Conservation (phyloP, 768 basidiomycete genomes). For the Tylopilus rubrobrunneus region DNA sequence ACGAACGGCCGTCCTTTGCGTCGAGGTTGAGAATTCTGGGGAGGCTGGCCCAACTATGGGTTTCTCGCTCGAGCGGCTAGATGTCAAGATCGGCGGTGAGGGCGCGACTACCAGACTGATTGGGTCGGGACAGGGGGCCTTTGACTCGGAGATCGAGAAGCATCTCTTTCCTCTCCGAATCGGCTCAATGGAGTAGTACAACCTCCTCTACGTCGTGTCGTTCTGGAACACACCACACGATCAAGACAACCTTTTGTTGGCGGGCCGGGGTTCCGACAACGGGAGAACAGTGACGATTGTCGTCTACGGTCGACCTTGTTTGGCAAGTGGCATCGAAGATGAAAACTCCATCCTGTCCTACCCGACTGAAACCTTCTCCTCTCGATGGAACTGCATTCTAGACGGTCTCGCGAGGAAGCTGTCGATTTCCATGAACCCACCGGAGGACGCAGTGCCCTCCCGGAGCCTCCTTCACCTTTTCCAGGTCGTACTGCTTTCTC, state of each 20-base stretch:
- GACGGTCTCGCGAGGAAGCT: slow-evolving; percentile 39
- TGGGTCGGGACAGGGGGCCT: slow-evolving; percentile 43
- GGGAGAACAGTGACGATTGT: slow-evolving; percentile 72
- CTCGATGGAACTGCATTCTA: slow-evolving; percentile 87
- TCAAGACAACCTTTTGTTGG: slow-evolving; percentile 35
- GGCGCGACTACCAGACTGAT: slow-evolving; percentile 48
- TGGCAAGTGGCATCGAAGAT: slow-evolving; percentile 22
- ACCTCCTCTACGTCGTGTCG: slow-evolving; percentile 83
- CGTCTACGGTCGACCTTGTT: slow-evolving; percentile 70
- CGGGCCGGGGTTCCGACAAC: slow-evolving; percentile 30
- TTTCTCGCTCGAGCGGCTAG: slow-evolving; percentile 39
- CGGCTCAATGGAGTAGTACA: slow-evolving; percentile 76
- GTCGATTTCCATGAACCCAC: slow-evolving; percentile 9
- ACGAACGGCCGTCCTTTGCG: slow-evolving; percentile 82
- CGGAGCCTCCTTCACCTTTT: slow-evolving; percentile 80
- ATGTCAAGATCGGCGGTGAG: slow-evolving; percentile 9
- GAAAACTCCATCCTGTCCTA: slow-evolving; percentile 33
- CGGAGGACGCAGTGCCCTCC: slow-evolving; percentile 41
- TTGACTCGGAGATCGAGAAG: slow-evolving; percentile 33
- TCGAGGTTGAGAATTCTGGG: slow-evolving; percentile 84
- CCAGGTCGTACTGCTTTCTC: slow-evolving; percentile 38
- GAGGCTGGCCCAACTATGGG: slow-evolving; percentile 58
- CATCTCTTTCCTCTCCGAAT: slow-evolving; percentile 71
- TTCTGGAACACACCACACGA: slow-evolving; percentile 68
- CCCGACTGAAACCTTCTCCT: slow-evolving; percentile 74